These are phyloP conservation scores for Acorus calamus DNA, from an alignment of 106 monocot species.

Conservation along the genomic window DNA sequence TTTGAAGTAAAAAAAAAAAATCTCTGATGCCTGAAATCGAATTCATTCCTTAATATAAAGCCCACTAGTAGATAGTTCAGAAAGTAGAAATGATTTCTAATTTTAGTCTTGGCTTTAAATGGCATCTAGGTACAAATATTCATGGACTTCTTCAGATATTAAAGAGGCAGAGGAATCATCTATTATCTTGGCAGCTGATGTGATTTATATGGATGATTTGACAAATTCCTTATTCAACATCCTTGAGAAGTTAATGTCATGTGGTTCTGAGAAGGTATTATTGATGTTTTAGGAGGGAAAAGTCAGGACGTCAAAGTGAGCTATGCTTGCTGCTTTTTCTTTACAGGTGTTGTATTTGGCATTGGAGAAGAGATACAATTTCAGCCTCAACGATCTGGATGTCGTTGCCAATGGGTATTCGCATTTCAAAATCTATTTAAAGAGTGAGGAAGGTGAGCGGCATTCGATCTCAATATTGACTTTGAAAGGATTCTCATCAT, in stretches of 20 bases:
- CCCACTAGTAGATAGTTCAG: no score
- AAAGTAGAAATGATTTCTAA: no score
- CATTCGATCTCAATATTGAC: not conserved
- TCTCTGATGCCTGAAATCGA: no score
- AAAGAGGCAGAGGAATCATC: slow-evolving; percentile 52
- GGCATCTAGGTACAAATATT: slow-evolving; percentile 37
- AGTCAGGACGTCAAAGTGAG: not conserved
- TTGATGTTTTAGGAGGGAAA: not conserved
- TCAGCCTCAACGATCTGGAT: slow-evolving; percentile 71
- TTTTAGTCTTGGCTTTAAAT: not conserved
- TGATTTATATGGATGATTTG: slow-evolving; percentile 75
- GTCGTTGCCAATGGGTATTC: slow-evolving; percentile 90
- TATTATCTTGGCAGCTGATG: slow-evolving; percentile 80
- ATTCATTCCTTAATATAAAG: no score
- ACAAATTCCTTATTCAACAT: slow-evolving; percentile 58
- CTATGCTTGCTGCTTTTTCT: not conserved
- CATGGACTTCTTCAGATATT: slow-evolving; percentile 56
- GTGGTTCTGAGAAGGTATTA: slow-evolving; percentile 57
- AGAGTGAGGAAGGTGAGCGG: slow-evolving; percentile 31
- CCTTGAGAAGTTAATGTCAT: slow-evolving; percentile 62
- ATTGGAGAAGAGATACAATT: slow-evolving; percentile 91
- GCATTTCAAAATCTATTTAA: slow-evolving; percentile 57
- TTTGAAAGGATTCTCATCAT: not conserved
- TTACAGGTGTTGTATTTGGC: slow-evolving; percentile 75
- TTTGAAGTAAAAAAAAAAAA: no score